Evolutionary conservation across 345 rosid species (phyloP).

Genomic region (Ricinus communis): DNA sequence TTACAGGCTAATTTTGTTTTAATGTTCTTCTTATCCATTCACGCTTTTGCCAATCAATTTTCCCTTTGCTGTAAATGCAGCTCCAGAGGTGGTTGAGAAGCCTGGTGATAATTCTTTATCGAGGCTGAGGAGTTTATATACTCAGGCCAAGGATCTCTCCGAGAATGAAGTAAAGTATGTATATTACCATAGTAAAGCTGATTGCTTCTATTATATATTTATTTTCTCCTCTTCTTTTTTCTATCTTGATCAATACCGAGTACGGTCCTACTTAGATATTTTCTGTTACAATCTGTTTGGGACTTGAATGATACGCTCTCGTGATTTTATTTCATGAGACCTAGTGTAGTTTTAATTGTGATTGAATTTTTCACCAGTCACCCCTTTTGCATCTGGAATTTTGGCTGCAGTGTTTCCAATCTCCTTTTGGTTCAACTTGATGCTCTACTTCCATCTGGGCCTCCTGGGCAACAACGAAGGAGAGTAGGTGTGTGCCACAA

Average conservation of each 20-base stretch:
- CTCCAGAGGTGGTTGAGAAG: constrained; percentile 91
- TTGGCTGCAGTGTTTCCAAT: constrained; percentile 52
- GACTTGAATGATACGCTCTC: background rate
- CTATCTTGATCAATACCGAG: background rate
- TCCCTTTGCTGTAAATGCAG: constrained; percentile 42
- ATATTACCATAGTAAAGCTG: background rate
- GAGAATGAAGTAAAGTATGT: constrained; percentile 78
- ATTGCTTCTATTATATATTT: background rate
- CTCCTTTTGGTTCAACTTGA: constrained; percentile 62
- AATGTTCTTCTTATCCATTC: background rate
- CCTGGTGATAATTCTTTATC: constrained; percentile 73
- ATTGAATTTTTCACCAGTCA: background rate
- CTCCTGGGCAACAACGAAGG: constrained; percentile 72
- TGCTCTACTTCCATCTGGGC: constrained; percentile 66
- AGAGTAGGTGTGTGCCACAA: constrained; percentile 56
- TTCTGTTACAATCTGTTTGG: background rate
- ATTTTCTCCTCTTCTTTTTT: background rate
- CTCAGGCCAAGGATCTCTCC: constrained; percentile 79
- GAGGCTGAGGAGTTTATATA: constrained; percentile 58
- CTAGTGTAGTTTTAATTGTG: background rate
- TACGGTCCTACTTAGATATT: background rate
- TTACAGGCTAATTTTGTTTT: background rate
- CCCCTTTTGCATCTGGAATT: constrained; percentile 11
- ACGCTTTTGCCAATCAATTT: background rate
- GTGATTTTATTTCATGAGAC: no score